Evolutionary conservation across 208 protist genomes (phyloP), one percentile per base, ranked within the genome.

Genomic region (Kentomonas sorsogonicus): DNA sequence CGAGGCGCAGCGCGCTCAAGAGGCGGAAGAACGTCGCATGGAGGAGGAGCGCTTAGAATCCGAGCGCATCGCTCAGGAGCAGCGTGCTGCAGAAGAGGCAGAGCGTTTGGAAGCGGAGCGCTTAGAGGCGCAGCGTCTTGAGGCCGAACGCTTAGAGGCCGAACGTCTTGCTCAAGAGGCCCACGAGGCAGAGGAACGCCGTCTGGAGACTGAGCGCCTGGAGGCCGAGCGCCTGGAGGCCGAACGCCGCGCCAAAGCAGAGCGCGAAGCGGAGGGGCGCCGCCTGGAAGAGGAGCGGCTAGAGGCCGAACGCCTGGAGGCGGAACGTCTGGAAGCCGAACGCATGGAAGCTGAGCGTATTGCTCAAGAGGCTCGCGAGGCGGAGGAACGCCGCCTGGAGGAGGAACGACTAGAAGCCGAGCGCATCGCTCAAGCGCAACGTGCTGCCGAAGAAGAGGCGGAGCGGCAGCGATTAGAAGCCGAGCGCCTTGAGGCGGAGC

Each of bases 391-490:
- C 38, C 53, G 64, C 18, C 20, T 53, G 6, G 63, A 48, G 33
- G 62, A 53, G 15, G 65, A 71, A 50, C 53, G 53, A 34, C 34
- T 13, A 18, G 39, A 41, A 16, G 63, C 55, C 45, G 64, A 50
- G 3, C 47, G 47, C 31, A 1, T 62, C 3, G 72, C 66, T 62
- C 67, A 74, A 39, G 63, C 65, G 40, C 15, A 67, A 34, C 63
- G 55, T 20, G 10, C 66, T 1, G 56, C 43, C 18, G 56, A 55
- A 30, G 61, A 60, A 47, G 55, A 43, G 6, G 58, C 58, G 13
- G 58, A 63, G n/a, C 45, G 41, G 18, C 6, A 53, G 4, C 55
- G 55, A 18, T 20, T 60, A 29, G 71, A 66, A 26, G 63, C 59
- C 36, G 25, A 60, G 15, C 66, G 52, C 20, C 15, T 72, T 36